Conservation (phyloP, 2,329 filamentous ascomycete genomes). For the Botryotinia narcissicola region DNA sequence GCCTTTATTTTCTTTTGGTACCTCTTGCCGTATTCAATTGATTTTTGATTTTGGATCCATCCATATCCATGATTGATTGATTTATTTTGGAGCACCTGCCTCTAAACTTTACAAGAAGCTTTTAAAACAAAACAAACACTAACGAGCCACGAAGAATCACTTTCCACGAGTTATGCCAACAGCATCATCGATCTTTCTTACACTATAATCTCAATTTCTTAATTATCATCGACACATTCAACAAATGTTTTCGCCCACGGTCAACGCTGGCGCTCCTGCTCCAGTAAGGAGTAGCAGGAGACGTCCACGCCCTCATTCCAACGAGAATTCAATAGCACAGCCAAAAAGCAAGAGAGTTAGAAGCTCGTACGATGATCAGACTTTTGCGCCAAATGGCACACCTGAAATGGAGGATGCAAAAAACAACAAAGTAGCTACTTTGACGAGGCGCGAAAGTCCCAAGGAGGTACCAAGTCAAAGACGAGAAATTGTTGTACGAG, state of each 20-base stretch:
- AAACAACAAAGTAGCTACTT: conserved; percentile 44
- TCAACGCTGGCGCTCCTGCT: conserved; percentile 49
- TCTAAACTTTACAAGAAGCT: conserved; percentile 13
- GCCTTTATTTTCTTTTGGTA: not conserved
- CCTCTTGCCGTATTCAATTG: not conserved
- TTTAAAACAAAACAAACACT: not conserved
- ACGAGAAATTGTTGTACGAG: conserved; percentile 56
- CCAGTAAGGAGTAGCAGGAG: conserved; percentile 57
- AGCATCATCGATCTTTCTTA: not conserved
- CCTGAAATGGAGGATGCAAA: conserved; percentile 58
- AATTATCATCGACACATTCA: not conserved
- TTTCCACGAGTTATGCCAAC: conserved; percentile 11
- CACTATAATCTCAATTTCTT: not conserved
- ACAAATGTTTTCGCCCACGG: conserved; percentile 59
- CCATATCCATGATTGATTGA: not conserved
- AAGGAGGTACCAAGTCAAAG: conserved; percentile 31
- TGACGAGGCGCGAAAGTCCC: conserved; percentile 41
- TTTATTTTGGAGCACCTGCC: not conserved
- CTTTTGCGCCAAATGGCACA: conserved; percentile 47
- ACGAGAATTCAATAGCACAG: conserved; percentile 52
- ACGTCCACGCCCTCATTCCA: conserved; percentile 57
- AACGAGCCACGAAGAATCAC: not conserved
- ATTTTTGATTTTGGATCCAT: not conserved
- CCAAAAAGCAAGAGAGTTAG: conserved; percentile 65
- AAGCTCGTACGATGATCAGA: conserved; percentile 56